These are phyloP conservation scores for Raffaelea ambrosiae DNA, from an alignment of 2,329 filamentous ascomycete genomes.

Conservation along the genomic window DNA sequence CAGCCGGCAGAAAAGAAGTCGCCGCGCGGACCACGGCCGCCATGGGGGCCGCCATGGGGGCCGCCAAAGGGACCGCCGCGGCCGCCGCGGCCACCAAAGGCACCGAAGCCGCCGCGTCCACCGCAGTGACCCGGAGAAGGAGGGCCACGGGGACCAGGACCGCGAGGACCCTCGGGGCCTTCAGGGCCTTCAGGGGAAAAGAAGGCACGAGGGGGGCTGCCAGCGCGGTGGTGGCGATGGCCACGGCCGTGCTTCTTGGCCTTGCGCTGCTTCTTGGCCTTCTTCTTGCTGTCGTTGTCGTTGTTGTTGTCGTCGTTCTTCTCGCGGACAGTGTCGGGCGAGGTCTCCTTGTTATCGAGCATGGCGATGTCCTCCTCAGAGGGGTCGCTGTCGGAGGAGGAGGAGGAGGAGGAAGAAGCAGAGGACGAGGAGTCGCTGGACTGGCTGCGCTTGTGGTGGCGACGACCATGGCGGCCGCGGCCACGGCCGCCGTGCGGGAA, in stretches of 20 bases:
- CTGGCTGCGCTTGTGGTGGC: constrained; percentile 8
- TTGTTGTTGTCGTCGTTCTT: background rate
- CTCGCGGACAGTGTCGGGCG: constrained; percentile 24
- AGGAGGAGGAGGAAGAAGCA: background rate
- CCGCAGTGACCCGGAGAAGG: constrained; percentile 5
- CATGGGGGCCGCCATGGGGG: constrained; percentile 10
- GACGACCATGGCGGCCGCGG: constrained; percentile 8
- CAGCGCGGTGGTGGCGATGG: constrained; percentile 19
- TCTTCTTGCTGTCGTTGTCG: constrained; percentile 5
- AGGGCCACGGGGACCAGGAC: background rate
- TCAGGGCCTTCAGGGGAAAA: constrained; percentile 11
- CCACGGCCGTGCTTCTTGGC: constrained; percentile 10
- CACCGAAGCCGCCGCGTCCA: constrained; percentile 8
- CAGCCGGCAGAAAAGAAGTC: background rate
- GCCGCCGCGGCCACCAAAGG: background rate
- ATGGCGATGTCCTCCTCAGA: constrained; percentile 10
- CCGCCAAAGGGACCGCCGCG: constrained; percentile 15
- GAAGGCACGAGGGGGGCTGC: constrained; percentile 8
- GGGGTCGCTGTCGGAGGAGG: background rate
- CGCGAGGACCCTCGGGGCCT: constrained; percentile 15
- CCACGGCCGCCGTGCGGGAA: constrained; percentile 2
- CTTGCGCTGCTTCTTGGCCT: background rate
- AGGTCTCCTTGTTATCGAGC: constrained; percentile 21
- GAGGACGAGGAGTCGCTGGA: constrained; percentile 3
- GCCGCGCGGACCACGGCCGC: background rate